Evolutionary conservation across 176 grass and related monocot species (phyloP), one percentile per base, ranked within the genome.

Genomic region (Themeda triandra): DNA sequence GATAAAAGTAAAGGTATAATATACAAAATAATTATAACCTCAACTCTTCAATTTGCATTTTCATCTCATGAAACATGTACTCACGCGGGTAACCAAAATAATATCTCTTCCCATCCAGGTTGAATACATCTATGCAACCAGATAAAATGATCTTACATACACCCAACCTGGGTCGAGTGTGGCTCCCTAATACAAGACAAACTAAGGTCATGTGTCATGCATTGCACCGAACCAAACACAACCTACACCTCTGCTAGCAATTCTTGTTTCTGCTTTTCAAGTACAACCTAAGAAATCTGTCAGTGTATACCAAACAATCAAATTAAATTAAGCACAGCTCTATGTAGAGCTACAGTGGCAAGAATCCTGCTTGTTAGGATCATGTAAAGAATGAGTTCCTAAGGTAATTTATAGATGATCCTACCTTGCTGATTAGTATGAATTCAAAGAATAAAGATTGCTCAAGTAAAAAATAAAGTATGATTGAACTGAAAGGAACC

Each of bases 381-480:
- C 72, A 83, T 31, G 29, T 69, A 80, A 58, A 58, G 53, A 58
- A 21, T 54, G 48, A 84, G 63, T 81, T 40, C 54, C 24, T 54
- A 41, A 63, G 27, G 44, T 59, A 59, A 31, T 33, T 71, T 65
- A 35, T 90, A 29, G 44, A 80, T 21, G 13, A 44, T 37, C 33
- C 37, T 30, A 44, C 14, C 25, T 46, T 79, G 56, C 23, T 89
- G 19, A 58, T 27, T 66, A 82, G 56, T 32, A 67, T 65, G 27
- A 67, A 80, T 10, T 59, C 28, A 76, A 67, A 82, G 69, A 25
- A 86, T 21, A 78, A 86, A 58, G 10, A 58, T 62, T 78, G 42
- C 21, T 66, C 15, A 78, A 73, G 59, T 66, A 63, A 68, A 80
- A 84, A 76, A 78, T 10, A 64, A 71, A 77, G 13, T 58, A 59